Evolutionary conservation across 306 rosid species (phyloP), one percentile per base, ranked within the genome.

Genomic region (Vigna radiata): DNA sequence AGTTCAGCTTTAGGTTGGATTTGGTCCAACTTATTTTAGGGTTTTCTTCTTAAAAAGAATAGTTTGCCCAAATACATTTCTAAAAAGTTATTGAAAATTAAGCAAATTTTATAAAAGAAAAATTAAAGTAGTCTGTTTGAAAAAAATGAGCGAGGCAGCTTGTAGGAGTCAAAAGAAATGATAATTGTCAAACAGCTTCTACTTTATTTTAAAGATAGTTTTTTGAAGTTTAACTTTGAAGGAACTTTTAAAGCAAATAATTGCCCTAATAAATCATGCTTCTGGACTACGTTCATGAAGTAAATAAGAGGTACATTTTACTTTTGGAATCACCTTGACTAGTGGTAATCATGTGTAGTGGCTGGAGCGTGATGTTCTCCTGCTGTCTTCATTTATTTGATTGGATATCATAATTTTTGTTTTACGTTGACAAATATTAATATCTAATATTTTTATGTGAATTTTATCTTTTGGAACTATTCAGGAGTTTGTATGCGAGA

Each of bases 401-500:
- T 44, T 75, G 23, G 64, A 19, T 56, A 73, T 63, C 9, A 4
- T 52, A 68, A 66, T 56, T 15, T 33, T 31, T 78, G 13, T 8
- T 73, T 62, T 8, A 21, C 29, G 7, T 73, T 68, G 65, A 21
- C 48, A 31, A 31, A 62, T 56, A 47, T 63, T 41, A 64, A 66
- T 47, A 27, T 79, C n/a, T 72, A 63, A 43, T 37, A 29, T 29
- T 58, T 33, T 52, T 31, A 41, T 37, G 10, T 43, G 64, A 73
- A 76, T 27, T 77, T 78, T 82, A 66, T 44, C 48, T 58, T 72
- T 75, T 47, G 11, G 60, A 69, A 72, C 70, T 53, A 66, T 31
- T 68, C 87, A 94, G 98, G 97, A 90, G 81, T 87, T 92, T 75
- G 69, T 92, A 60, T 87, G 94, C 44, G 92, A 89, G 82, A 94